phyloP scores from a whole-genome alignment of 169 alveolate genomes.

The Eimeria falciformis region DNA sequence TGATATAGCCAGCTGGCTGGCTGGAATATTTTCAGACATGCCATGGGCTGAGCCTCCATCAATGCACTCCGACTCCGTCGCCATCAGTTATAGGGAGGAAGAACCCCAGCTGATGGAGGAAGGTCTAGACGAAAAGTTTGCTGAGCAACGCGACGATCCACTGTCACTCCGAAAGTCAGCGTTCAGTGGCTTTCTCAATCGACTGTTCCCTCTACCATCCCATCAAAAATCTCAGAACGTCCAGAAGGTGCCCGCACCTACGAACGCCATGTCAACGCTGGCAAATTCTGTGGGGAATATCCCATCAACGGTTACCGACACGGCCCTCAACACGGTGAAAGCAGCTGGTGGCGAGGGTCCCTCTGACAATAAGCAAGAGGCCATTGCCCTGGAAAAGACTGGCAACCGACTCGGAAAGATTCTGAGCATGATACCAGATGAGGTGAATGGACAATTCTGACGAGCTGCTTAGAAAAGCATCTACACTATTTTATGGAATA shows the following conservation, averaged over 20 bases:
- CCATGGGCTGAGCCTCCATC: too few species aligned
- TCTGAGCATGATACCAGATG: slow-evolving; percentile 43
- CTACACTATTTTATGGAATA: too few species aligned
- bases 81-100: slow-evolving; percentile 22
- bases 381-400: not conserved
- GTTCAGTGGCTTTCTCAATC: slow-evolving; percentile 55
- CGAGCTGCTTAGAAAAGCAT: not conserved
- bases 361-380: not conserved
- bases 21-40: slow-evolving; percentile 51
- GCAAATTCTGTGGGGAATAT: slow-evolving; percentile 57
- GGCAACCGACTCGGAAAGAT: slow-evolving; percentile 35
- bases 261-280: slow-evolving; percentile 14
- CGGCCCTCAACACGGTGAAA: slow-evolving; percentile 51
- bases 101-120: slow-evolving; percentile 38
- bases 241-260: slow-evolving; percentile 13
- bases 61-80: slow-evolving; percentile 26
- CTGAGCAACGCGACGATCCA: not conserved
- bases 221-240: slow-evolving; percentile 5
- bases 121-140: not conserved
- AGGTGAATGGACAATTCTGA: slow-evolving; percentile 60
- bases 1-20: slow-evolving; percentile 58
- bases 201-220: slow-evolving; percentile 17
- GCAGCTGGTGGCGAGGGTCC: slow-evolving; percentile 35
- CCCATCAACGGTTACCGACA: slow-evolving; percentile 13
- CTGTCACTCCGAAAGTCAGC: not conserved